These are phyloP conservation scores for cucumber (Cucumis sativus) DNA, from an alignment of 306 rosid genomes.

Conservation along the genomic window DNA sequence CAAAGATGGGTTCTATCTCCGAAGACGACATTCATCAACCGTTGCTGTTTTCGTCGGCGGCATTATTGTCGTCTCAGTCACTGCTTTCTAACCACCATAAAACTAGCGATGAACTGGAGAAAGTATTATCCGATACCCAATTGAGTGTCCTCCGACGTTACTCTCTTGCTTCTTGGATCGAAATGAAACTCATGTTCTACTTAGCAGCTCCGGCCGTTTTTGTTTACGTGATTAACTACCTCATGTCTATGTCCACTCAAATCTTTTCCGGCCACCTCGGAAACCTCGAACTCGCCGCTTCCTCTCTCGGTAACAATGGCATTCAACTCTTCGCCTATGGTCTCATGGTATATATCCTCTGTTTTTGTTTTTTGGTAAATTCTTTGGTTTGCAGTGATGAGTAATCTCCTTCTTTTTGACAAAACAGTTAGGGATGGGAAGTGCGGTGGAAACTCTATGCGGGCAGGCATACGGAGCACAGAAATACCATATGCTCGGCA, in stretches of 20 bases:
- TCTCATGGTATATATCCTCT: not conserved
- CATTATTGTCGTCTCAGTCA: not conserved
- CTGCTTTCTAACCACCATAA: not conserved
- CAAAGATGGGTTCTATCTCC: not conserved
- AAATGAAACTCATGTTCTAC: not conserved
- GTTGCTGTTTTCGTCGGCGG: not conserved
- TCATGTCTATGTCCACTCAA: not conserved
- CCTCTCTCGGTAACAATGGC: not conserved
- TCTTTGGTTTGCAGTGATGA: no score
- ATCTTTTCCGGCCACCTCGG: not conserved
- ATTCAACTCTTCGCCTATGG: not conserved
- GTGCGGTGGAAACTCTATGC: conserved; percentile 68
- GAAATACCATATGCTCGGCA: conserved; percentile 44
- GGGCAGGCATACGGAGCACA: conserved; percentile 67
- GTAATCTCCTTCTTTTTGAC: no score
- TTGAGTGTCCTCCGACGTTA: conserved; percentile 20
- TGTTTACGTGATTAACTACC: not conserved
- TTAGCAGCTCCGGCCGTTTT: not conserved
- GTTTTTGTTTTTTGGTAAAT: no score
- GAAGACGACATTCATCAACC: not conserved
- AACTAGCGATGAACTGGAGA: conserved; percentile 23
- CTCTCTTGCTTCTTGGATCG: not conserved
- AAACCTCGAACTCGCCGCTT: not conserved
- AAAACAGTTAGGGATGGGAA: conserved; percentile 67
- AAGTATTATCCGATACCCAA: conserved; percentile 23